Conservation (phyloP, 208 protist species). For the Trypanosoma brucei region DNA sequence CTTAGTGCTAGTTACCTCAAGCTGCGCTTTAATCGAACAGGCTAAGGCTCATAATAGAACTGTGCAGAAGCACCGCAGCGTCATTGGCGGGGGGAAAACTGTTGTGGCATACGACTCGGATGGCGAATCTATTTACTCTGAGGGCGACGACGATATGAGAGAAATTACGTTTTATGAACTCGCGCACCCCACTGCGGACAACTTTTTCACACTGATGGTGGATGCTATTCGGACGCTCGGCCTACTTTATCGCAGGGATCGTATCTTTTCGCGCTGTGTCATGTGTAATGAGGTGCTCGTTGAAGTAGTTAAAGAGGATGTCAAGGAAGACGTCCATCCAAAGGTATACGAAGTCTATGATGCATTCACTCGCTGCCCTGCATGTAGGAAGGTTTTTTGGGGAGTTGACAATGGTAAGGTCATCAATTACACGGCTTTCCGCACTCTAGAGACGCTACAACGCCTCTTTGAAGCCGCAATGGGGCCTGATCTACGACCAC, state of each 20-base stretch:
- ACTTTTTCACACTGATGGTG: slow-evolving; percentile 41
- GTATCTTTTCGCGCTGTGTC: slow-evolving; percentile 63
- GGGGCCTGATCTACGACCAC: slow-evolving; percentile 20
- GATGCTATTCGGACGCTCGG: slow-evolving; percentile 32
- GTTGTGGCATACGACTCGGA: slow-evolving; percentile 77
- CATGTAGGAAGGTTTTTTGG: slow-evolving; percentile 77
- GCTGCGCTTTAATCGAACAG: slow-evolving; percentile 27
- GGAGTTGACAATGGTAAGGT: slow-evolving; percentile 61
- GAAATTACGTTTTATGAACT: slow-evolving; percentile 25
- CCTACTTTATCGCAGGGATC: slow-evolving; percentile 32
- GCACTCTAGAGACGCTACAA: slow-evolving; percentile 50
- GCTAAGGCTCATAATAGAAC: slow-evolving; percentile 39
- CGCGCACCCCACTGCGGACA: slow-evolving; percentile 34
- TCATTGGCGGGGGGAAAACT: slow-evolving; percentile 8
- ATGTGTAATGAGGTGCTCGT: slow-evolving; percentile 58
- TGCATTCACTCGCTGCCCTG: slow-evolving; percentile 61
- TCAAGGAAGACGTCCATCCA: slow-evolving; percentile 38
- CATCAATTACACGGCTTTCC: slow-evolving; percentile 74
- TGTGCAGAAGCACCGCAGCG: neutral
- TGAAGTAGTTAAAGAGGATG: slow-evolving; percentile 33
- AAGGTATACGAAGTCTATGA: slow-evolving; percentile 64
- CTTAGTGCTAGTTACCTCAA: slow-evolving; percentile 48
- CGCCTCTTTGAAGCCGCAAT: slow-evolving; percentile 38
- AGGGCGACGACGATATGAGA: slow-evolving; percentile 7
- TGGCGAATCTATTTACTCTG: slow-evolving; percentile 64